phyloP scores from a whole-genome alignment of 2,329 filamentous ascomycete species.

The Diaporthe aspalathi region DNA sequence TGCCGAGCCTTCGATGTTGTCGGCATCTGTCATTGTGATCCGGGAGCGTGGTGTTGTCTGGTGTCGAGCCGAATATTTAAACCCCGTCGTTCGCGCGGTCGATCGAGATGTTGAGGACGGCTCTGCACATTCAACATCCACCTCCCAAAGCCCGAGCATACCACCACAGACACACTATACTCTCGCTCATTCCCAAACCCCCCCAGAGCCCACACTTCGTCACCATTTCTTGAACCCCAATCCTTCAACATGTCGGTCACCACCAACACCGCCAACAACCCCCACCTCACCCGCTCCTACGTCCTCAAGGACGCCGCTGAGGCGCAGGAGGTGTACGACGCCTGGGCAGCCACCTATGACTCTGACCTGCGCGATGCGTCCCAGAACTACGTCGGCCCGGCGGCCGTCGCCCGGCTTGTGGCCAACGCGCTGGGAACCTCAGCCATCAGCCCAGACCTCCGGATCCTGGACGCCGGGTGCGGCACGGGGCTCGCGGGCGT shows the following conservation, averaged over 20 bases:
- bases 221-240: neutral
- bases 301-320: slow-evolving; percentile 17
- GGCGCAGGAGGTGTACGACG: slow-evolving; percentile 28
- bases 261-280: slow-evolving; percentile 29
- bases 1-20: slow-evolving; percentile 30
- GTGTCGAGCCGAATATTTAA: slow-evolving; percentile 21
- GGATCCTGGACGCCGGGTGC: slow-evolving; percentile 28
- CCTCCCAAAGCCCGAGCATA: slow-evolving; percentile 1
- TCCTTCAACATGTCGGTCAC: slow-evolving; percentile 25
- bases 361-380: slow-evolving; percentile 21
- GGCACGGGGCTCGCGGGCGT: slow-evolving; percentile 27
- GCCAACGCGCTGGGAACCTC: neutral
- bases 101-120: neutral
- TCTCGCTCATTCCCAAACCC: neutral
- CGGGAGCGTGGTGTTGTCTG: neutral
- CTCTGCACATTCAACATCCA: slow-evolving; percentile 4
- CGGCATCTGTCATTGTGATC: slow-evolving; percentile 20
- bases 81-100: slow-evolving; percentile 8
- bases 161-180: neutral
- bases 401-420: slow-evolving; percentile 21
- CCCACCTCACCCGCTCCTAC: slow-evolving; percentile 28
- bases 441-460: slow-evolving; percentile 14
- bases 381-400: slow-evolving; percentile 25
- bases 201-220: neutral
- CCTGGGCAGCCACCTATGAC: slow-evolving; percentile 26